Evolutionary conservation across 2,329 filamentous ascomycete genomes (phyloP).

Genomic region (Neofusicoccum cordaticola): DNA sequence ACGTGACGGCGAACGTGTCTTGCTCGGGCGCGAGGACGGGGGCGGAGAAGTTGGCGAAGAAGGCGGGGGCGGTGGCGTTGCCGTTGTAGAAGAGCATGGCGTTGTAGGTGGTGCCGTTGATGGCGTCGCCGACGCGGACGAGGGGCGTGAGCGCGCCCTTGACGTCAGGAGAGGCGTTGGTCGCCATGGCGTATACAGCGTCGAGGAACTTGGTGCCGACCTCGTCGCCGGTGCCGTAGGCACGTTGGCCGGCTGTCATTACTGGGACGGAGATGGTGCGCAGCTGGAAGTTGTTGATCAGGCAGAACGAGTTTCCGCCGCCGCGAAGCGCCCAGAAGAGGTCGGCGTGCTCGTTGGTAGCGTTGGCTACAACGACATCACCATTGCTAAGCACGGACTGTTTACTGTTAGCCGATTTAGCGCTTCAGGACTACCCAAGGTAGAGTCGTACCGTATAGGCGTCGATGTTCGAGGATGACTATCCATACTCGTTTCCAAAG

Average conservation of each 20-base stretch:
- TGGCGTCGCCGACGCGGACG: conserved; percentile 20
- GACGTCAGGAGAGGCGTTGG: conserved; percentile 16
- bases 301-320: conserved; percentile 33
- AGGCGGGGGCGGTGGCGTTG: not conserved
- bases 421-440: not conserved
- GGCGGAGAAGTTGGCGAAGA: conserved; percentile 2
- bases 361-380: conserved; percentile 33
- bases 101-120: conserved; percentile 22
- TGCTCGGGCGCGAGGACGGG: not conserved
- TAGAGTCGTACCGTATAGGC: conserved; percentile 47
- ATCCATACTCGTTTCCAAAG: conserved; percentile 41
- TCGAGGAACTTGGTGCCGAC: conserved; percentile 15
- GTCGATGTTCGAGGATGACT: conserved; percentile 47
- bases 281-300: conserved; percentile 27
- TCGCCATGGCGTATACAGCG: conserved; percentile 20
- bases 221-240: conserved; percentile 16
- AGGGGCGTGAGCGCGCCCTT: conserved; percentile 22
- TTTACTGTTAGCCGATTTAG: not conserved
- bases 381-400: conserved; percentile 33
- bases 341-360: conserved; percentile 22
- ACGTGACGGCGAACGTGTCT: not conserved
- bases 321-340: conserved; percentile 40
- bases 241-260: conserved; percentile 22
- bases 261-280: conserved; percentile 15
- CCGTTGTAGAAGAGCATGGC: conserved; percentile 24